Conservation (phyloP, 2,329 filamentous ascomycete species). For the Talaromyces sp. region DNA sequence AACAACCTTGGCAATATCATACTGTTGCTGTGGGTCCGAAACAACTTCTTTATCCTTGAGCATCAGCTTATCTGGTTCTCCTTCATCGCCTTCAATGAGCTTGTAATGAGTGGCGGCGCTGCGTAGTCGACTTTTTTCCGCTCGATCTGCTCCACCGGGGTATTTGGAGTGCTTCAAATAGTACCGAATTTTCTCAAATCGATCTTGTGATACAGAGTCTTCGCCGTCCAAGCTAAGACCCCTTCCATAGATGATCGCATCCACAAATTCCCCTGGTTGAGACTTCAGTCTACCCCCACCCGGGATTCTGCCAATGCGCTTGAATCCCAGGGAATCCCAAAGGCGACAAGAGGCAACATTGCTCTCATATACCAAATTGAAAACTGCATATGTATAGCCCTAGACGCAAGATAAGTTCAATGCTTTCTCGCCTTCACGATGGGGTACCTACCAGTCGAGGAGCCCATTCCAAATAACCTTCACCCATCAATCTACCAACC, state of each 20-base stretch:
- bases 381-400: constrained; percentile 90
- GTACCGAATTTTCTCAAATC: constrained; percentile 98
- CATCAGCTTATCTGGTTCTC: constrained; percentile 75
- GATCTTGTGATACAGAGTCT: constrained; percentile 88
- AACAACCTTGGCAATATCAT: constrained; percentile 78
- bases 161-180: constrained; percentile 95
- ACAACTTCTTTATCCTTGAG: constrained; percentile 98
- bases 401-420: constrained; percentile 37
- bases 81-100: constrained; percentile 59
- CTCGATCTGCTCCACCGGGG: constrained; percentile 86
- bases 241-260: constrained; percentile 77
- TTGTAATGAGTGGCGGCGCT: constrained; percentile 96
- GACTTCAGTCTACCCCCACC: constrained; percentile 70
- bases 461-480: constrained; percentile 76
- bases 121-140: constrained; percentile 91
- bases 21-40: constrained; percentile 83
- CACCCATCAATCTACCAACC: constrained; percentile 74
- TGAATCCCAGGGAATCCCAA: constrained; percentile 91
- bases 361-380: constrained; percentile 93
- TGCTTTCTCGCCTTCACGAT: constrained; percentile 32
- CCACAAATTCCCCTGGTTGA: constrained; percentile 68
- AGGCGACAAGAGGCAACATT: constrained; percentile 88
- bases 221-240: constrained; percentile 67
- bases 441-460: constrained; percentile 57
- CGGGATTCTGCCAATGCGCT: constrained; percentile 83